Base-by-base conservation (phyloP, 768 basidiomycete genomes). In the Cantharellus anzutake region DNA sequence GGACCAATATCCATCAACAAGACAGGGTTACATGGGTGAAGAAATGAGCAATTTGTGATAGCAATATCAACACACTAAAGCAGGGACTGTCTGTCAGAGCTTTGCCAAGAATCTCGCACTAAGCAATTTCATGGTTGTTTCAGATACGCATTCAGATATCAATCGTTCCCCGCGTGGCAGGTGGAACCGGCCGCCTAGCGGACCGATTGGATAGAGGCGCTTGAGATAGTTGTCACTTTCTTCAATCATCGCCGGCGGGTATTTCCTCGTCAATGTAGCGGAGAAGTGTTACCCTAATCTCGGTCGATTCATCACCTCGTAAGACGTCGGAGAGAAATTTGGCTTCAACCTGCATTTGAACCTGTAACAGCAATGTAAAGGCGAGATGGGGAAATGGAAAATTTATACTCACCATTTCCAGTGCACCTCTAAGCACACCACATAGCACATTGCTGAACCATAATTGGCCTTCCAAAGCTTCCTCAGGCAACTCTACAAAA, bases 361-460 rank as follows among this genome's bases (percentile, higher is more conserved):
- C 83, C 94, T 97, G 69, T 52, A 42, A 5, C 39, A 20, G 56
- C 39, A 61, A 57, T 50, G 53, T 64, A 55, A 56, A 55, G 62
- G 41, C 2, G 38, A 4, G 41, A 37, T 41, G 52, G 40, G 14
- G n/a, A 60, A 56, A 20, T 42, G 51, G 37, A n/a, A 50, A 44
- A 37, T 14, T 41, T 29, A 29, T 29, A 70, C 78, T 62, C 66
- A 96, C 96, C 96, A 99, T 98, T 73, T 99, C 96, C 57, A 99
- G 70, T 41, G 92, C 81, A 2, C 96, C 96, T 58, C 93, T 75
- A 56, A 98, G 70, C 4, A 98, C 94, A 3, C 96, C 96, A 66
- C 92, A 94, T 1, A 96, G 73, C 50, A 98, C 84, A 70, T 98
- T 98, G 71, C 88, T 92, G 70, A 92, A 98, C 89, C 91, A 96